Evolutionary conservation across 2,329 filamentous ascomycete genomes (phyloP), one percentile per base, ranked within the genome.

Genomic region (Verticillium albo-atrum): DNA sequence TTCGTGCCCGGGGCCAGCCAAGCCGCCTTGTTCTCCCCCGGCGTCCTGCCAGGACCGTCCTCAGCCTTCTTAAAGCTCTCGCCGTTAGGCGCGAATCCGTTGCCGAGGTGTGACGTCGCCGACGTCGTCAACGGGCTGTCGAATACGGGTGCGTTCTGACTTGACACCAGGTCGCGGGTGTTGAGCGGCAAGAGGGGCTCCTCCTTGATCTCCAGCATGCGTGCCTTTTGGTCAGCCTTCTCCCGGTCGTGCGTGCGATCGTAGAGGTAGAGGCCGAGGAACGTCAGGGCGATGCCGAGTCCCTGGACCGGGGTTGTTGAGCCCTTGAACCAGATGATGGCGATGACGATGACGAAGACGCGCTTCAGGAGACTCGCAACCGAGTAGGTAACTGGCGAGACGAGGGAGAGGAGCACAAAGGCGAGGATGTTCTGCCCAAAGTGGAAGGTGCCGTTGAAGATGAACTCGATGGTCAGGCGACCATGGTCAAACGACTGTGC

Each of bases 381-480:
- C 0, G 92, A 97, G 77, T 99, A 99, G 0, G 95, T 98, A 37
- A 99, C 95, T 0, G 95, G 95, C 0, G 92, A 96, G 14, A 98
- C 90, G 79, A 97, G 90, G 58, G 92, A 97, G 6, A 99, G 80
- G 6, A 99, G 82, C 25, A 97, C 81, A 71, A 99, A 99, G 0
- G 95, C 95, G 58, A 99, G 83, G 57, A 99, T 96, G 70, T 96
- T 97, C 70, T 99, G 95, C 17, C 87, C 91, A 73, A 98, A 99
- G 75, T 99, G 95, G 71, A 96, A 97, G 4, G 92, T 89, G 58
- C 95, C 95, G 73, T 99, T 99, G 82, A 99, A 98, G 56, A 98
- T 73, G 72, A 96, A 98, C 71, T 99, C 95, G n/a, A 96, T 69
- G 0, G 82, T 78, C 52, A 89, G 73, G 2, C 91, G 86, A 27